phyloP scores from a whole-genome alignment of 805 yeast genomes.

The Blastobotrys peoriensis region DNA sequence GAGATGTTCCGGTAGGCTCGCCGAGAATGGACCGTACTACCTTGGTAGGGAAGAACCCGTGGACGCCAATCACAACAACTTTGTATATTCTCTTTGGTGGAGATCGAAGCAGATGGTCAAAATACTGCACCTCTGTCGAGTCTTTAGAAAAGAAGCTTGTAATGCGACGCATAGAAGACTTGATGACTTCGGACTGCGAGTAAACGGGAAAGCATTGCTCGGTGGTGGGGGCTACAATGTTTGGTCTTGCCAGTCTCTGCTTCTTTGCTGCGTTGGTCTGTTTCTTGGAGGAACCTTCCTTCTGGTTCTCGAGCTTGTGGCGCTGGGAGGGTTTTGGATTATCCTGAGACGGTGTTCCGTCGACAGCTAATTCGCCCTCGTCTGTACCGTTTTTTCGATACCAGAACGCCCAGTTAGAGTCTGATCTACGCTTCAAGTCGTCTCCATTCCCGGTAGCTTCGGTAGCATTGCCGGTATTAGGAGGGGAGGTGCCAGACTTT shows the following conservation, averaged over 20 bases:
- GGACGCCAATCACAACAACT: slow-evolving; percentile 84
- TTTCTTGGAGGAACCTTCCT: slow-evolving; percentile 6
- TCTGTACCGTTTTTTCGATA: slow-evolving; percentile 12
- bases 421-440: too few relatives aligned
- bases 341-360: slow-evolving; percentile 27
- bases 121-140: slow-evolving; percentile 11
- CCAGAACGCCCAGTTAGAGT: slow-evolving; percentile 31
- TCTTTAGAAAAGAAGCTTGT: slow-evolving; percentile 15
- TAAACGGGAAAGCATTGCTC: slow-evolving; percentile 25
- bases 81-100: slow-evolving; percentile 36
- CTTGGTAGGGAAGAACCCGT: slow-evolving; percentile 90
- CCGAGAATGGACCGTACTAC: slow-evolving; percentile 84
- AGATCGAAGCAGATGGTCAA: slow-evolving; percentile 26
- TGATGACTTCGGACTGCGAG: slow-evolving; percentile 15
- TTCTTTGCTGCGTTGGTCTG: slow-evolving; percentile 5
- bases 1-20: slow-evolving; percentile 93
- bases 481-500: too few relatives aligned
- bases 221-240: slow-evolving; percentile 24
- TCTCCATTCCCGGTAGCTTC: too few relatives aligned
- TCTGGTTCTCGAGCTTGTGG: slow-evolving; percentile 9
- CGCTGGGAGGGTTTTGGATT: slow-evolving; percentile 24
- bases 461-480: too few relatives aligned
- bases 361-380: slow-evolving; percentile 27
- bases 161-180: slow-evolving; percentile 16
- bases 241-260: slow-evolving; percentile 17